Conservation (phyloP, 352 stramenopile species). For the Hyaloperonospora arabidopsidis region DNA sequence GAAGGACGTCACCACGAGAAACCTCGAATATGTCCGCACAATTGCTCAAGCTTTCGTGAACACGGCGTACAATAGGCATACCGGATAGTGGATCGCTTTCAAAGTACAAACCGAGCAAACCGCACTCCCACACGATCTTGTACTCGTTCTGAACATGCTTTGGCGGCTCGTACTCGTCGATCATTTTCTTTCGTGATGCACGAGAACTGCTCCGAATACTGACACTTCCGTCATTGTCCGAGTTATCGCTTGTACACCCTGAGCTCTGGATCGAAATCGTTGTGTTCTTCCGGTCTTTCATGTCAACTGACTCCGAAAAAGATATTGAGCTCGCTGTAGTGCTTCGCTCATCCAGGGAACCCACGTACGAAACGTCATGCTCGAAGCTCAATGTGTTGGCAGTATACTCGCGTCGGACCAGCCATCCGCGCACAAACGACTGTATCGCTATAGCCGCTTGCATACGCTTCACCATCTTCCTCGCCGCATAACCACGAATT, state of each 20-base stretch:
- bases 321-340: conserved; percentile 41
- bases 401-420: conserved; percentile 68
- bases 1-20: conserved; percentile 65
- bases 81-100: conserved; percentile 71
- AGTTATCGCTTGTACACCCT: conserved; percentile 54
- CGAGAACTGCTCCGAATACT: conserved; percentile 40
- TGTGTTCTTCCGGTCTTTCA: conserved; percentile 43
- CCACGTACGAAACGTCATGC: conserved; percentile 68
- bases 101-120: conserved; percentile 77
- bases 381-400: conserved; percentile 77
- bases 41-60: conserved; percentile 82
- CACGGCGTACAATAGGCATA: conserved; percentile 80
- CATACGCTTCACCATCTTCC: conserved; percentile 34
- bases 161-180: conserved; percentile 54
- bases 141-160: conserved; percentile 73
- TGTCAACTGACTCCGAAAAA: conserved; percentile 42
- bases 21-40: conserved; percentile 83
- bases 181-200: conserved; percentile 50
- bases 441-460: conserved; percentile 58
- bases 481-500: conserved; percentile 38
- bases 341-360: conserved; percentile 45
- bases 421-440: conserved; percentile 73
- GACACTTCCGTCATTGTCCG: conserved; percentile 41
- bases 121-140: conserved; percentile 84
- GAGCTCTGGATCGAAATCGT: conserved; percentile 47